Conservation (phyloP, 257 asterid genomes). For the Capsicum rhomboideum region DNA sequence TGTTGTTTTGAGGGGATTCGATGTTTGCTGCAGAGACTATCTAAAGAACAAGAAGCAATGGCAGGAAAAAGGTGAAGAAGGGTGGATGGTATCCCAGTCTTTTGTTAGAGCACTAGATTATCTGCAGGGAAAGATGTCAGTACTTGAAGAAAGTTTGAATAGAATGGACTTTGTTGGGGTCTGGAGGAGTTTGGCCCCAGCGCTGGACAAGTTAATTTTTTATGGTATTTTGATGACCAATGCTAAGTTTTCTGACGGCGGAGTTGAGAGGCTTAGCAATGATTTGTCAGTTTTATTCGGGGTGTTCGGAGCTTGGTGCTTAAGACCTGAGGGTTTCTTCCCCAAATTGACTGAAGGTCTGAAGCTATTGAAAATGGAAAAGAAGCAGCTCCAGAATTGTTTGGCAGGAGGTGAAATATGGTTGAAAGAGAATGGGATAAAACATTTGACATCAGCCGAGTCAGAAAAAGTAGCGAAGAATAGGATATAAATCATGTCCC, state of each 20-base stretch:
- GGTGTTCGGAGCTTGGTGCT: slow-evolving; percentile 63
- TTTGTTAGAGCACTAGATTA: slow-evolving; percentile 74
- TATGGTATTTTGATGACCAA: slow-evolving; percentile 44
- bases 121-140: slow-evolving; percentile 60
- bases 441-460: slow-evolving; percentile 48
- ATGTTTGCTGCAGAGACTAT: slow-evolving; percentile 69
- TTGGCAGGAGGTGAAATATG: slow-evolving; percentile 61
- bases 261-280: slow-evolving; percentile 63
- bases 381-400: slow-evolving; percentile 32
- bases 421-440: slow-evolving; percentile 69
- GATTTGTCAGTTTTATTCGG: slow-evolving; percentile 61
- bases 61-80: slow-evolving; percentile 76
- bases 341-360: slow-evolving; percentile 65
- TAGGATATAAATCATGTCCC: slow-evolving; percentile 28
- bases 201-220: slow-evolving; percentile 56
- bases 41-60: slow-evolving; percentile 78
- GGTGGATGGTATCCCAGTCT: slow-evolving; percentile 42
- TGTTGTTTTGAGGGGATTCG: slow-evolving; percentile 81
- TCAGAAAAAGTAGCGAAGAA: slow-evolving; percentile 60
- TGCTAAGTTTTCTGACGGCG: slow-evolving; percentile 54
- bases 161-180: slow-evolving; percentile 52
- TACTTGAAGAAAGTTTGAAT: slow-evolving; percentile 59
- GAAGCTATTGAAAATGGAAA: slow-evolving; percentile 60
- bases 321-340: slow-evolving; percentile 95
- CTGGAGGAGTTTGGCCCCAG: slow-evolving; percentile 82